Evolutionary conservation across 2,329 filamentous ascomycete species (phyloP).

Genomic region (Metarhizium robertsii): DNA sequence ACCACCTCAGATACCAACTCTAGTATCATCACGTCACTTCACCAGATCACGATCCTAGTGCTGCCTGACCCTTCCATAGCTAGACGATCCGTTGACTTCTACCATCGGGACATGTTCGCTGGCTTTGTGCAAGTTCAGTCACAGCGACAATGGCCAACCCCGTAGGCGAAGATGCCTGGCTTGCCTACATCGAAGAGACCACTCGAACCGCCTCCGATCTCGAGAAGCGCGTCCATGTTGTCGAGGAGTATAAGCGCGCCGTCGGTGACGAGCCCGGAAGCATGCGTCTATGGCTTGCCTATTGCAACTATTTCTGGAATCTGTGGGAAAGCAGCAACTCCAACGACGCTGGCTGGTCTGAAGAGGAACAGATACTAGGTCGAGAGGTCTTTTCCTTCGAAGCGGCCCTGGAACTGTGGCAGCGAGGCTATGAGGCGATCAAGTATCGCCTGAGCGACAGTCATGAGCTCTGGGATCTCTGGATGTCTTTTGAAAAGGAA

Average conservation of each 20-base stretch:
- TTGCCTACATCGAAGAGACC: constrained; percentile 68
- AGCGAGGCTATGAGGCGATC: constrained; percentile 61
- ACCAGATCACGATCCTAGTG: too few species aligned
- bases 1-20: neutral
- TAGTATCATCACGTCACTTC: neutral
- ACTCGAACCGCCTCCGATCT: constrained; percentile 49
- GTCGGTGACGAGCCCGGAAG: constrained; percentile 64
- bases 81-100: too few species aligned
- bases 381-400: constrained; percentile 64
- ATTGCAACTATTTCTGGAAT: constrained; percentile 69
- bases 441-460: constrained; percentile 69
- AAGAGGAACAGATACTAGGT: constrained; percentile 60
- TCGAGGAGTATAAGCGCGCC: constrained; percentile 65
- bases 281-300: constrained; percentile 64
- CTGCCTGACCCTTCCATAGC: neutral
- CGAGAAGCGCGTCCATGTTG: constrained; percentile 57
- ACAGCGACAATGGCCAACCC: constrained; percentile 39
- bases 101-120: neutral
- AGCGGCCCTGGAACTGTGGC: constrained; percentile 58
- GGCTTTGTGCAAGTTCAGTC: neutral
- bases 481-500: constrained; percentile 62
- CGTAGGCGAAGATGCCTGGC: constrained; percentile 68
- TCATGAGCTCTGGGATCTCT: constrained; percentile 70
- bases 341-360: constrained; percentile 43
- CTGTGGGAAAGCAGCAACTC: constrained; percentile 57